These are phyloP conservation scores for Fomitiporia mediterranea DNA, from an alignment of 1,284 basidiomycete genomes.

Conservation along the genomic window DNA sequence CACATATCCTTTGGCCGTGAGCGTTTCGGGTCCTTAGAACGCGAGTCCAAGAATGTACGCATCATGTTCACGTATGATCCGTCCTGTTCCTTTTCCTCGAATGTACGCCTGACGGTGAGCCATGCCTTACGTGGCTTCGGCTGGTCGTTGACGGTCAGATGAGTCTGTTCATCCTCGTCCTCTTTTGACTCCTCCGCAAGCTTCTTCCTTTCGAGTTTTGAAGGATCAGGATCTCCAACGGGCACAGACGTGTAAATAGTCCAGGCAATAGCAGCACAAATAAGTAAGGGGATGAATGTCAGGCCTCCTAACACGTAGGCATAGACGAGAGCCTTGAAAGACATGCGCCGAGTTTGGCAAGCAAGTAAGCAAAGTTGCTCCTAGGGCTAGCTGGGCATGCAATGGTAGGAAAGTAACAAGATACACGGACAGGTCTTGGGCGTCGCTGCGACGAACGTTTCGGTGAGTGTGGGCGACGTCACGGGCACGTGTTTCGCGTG, in stretches of 20 bases:
- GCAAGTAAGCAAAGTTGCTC: not conserved
- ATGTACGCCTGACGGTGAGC: slow-evolving; percentile 81
- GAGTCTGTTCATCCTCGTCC: slow-evolving; percentile 20
- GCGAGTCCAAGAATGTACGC: slow-evolving; percentile 66
- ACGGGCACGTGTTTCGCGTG: slow-evolving; percentile 2
- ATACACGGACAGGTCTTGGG: too few species aligned
- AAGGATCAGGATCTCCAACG: slow-evolving; percentile 49
- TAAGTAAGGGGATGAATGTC: slow-evolving; percentile 76
- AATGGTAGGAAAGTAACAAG: too few species aligned
- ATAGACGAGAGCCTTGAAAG: slow-evolving; percentile 63
- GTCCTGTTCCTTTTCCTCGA: slow-evolving; percentile 58
- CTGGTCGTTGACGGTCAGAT: slow-evolving; percentile 38
- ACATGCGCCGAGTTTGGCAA: slow-evolving; percentile 36
- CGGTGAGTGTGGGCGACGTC: not conserved
- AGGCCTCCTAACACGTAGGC: slow-evolving; percentile 85
- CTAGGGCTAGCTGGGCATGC: too few species aligned
- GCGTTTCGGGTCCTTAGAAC: slow-evolving; percentile 73
- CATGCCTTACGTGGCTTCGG: slow-evolving; percentile 74
- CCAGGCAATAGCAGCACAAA: slow-evolving; percentile 52
- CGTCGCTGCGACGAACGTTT: too few species aligned
- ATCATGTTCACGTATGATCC: slow-evolving; percentile 67
- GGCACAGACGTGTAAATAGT: slow-evolving; percentile 77
- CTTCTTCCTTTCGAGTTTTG: slow-evolving; percentile 36
- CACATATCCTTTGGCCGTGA: slow-evolving; percentile 84
- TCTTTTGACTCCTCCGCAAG: slow-evolving; percentile 29